A percentile compares a stretch with the other conserved stretches of the same genome.
phyloP scores from a whole-genome alignment of 176 grass and related monocot species.

The Elaeis guineensis region DNA sequence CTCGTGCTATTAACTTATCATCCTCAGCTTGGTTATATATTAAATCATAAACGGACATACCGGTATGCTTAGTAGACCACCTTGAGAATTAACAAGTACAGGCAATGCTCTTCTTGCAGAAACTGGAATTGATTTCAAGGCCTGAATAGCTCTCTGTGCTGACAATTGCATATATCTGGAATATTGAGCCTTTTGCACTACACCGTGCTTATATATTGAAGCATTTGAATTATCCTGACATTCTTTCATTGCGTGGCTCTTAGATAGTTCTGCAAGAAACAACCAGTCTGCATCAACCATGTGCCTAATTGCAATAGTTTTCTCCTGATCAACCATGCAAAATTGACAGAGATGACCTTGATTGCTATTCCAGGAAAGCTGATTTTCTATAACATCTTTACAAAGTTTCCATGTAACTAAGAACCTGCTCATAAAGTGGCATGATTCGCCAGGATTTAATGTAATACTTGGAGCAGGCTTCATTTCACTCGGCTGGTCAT shows the following conservation, averaged over 20 bases:
- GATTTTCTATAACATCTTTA: slow-evolving; percentile 15
- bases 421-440: slow-evolving; percentile 72
- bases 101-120: slow-evolving; percentile 74
- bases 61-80: slow-evolving; percentile 51
- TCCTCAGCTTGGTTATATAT: too few species aligned
- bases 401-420: slow-evolving; percentile 53
- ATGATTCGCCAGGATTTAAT: slow-evolving; percentile 56
- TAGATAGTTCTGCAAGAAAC: slow-evolving; percentile 62
- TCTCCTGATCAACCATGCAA: slow-evolving; percentile 32
- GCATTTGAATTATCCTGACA: slow-evolving; percentile 1
- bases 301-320: slow-evolving; percentile 38
- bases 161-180: slow-evolving; percentile 49
- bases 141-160: slow-evolving; percentile 42
- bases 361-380: slow-evolving; percentile 27
- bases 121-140: slow-evolving; percentile 66
- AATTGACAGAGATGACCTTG: slow-evolving; percentile 35
- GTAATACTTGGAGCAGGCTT: slow-evolving; percentile 19
- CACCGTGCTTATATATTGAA: slow-evolving; percentile 19
- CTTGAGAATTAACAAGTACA: slow-evolving; percentile 52
- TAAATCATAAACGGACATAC: slow-evolving; percentile 31
- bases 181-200: slow-evolving; percentile 7
- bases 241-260: slow-evolving; percentile 21
- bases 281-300: slow-evolving; percentile 85
- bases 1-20: too few species aligned
- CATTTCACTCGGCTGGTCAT: slow-evolving; percentile 14